Percentiles rank a stretch among this genome's conserved stretches.
Conservation (phyloP, 2,329 filamentous ascomycete species). For the Calonectria henricotiae region DNA sequence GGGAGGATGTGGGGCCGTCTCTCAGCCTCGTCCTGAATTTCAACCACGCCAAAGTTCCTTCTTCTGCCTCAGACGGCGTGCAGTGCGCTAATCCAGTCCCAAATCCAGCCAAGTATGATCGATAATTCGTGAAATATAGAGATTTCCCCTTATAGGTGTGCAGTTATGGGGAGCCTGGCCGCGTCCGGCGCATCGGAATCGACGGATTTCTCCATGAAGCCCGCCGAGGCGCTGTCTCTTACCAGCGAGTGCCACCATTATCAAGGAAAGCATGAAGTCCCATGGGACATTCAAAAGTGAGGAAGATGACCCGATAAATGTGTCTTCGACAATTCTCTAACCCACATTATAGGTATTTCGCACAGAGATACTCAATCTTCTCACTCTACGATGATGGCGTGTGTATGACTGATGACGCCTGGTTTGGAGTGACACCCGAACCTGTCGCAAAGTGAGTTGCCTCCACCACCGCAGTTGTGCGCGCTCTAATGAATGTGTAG, state of each 20-base stretch:
- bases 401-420: constrained; percentile 92
- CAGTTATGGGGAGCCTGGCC: constrained; percentile 39
- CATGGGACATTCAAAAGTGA: constrained; percentile 89
- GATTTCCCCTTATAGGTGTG: neutral
- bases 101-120: constrained; percentile 12
- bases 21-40: constrained; percentile 52
- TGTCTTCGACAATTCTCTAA: neutral
- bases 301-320: constrained; percentile 42
- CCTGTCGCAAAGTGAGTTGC: constrained; percentile 83
- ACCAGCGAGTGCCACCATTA: constrained; percentile 85
- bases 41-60: constrained; percentile 32
- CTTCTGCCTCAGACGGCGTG: constrained; percentile 5
- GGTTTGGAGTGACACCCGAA: constrained; percentile 98
- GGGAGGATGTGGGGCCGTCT: constrained; percentile 38
- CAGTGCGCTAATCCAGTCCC: neutral
- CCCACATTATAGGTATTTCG: constrained; percentile 80
- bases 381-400: constrained; percentile 89
- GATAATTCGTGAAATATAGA: neutral
- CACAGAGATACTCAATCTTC: constrained; percentile 91
- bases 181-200: constrained; percentile 36
- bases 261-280: constrained; percentile 78
- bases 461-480: constrained; percentile 20
- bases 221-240: constrained; percentile 66
- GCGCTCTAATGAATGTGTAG: constrained; percentile 59
- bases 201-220: constrained; percentile 57